These are phyloP conservation scores for Leccinum truebloodii DNA, from an alignment of 768 basidiomycete genomes.

Conservation along the genomic window DNA sequence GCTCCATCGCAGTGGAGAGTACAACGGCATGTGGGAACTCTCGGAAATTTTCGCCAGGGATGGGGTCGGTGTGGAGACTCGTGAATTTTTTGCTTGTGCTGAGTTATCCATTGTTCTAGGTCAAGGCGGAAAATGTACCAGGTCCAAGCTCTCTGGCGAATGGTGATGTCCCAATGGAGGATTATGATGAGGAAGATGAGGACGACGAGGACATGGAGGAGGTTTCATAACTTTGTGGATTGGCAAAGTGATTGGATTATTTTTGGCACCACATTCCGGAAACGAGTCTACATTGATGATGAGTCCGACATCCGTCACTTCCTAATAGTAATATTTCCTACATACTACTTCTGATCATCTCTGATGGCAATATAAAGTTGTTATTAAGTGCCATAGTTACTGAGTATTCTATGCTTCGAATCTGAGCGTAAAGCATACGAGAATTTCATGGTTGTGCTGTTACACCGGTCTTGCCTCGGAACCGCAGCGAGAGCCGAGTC, in stretches of 20 bases:
- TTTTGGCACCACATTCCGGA: background rate
- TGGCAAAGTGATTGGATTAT: background rate
- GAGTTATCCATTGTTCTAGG: constrained; percentile 27
- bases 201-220: constrained; percentile 74
- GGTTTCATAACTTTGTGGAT: constrained; percentile 45
- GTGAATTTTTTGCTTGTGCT: constrained; percentile 3
- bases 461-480: background rate
- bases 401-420: too few relatives aligned
- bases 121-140: constrained; percentile 49
- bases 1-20: constrained; percentile 78
- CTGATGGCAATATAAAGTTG: too few relatives aligned
- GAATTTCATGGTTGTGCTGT: background rate
- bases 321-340: too few relatives aligned
- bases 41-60: constrained; percentile 70
- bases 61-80: constrained; percentile 42
- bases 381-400: too few relatives aligned
- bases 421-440: background rate
- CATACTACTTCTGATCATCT: too few relatives aligned
- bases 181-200: constrained; percentile 48
- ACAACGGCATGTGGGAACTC: constrained; percentile 79
- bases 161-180: constrained; percentile 39
- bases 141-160: constrained; percentile 34
- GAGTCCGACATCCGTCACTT: background rate
- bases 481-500: constrained; percentile 10
- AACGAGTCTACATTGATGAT: background rate